Base-by-base conservation (phyloP, 2,329 filamentous ascomycete genomes). In the Arthrobotrys conoides region DNA sequence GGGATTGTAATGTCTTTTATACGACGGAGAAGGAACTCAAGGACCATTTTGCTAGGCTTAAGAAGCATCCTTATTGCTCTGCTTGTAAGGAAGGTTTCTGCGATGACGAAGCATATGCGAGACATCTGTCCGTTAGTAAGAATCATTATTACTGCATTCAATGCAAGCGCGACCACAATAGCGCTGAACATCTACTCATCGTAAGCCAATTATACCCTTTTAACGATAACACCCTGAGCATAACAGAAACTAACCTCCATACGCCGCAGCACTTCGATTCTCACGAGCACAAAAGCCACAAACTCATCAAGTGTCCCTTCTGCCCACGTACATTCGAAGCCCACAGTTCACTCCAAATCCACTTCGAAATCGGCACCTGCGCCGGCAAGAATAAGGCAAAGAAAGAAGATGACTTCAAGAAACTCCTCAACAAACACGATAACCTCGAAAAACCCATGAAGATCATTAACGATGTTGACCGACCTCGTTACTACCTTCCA, bases 1-100 rank as follows among this genome's bases (percentile, higher is more conserved):
- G 76, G 76, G 76, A 72, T 46, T 79, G 76, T 24, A 73, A 79
- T 53, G 76, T 79, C 3, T 79, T 79, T 24, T 79, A 79, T 36
- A 72, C 76, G 9, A 79, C 76, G 2, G 68, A 72, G 14, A 73
- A 79, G 38, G 76, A 79, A 18, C 76, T 79, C 14, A 72, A 73
- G 41, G 76, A 79, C 20, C 76, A 79, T 30, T 79, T 49, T 22
- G 64, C 63, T 5, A 38, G 76, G 30, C 63, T 72, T 6, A 73
- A 79, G 64, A 72, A 72, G 44, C 76, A 79, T 59, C 76, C 76
- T 6, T 79, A 68, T 14, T 79, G 76, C 36, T 73, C 76, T 1
- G 30, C 22, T 22, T 79, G 76, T 46, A 57, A 49, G 14, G 73
- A 77, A 30, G 67, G 67, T 14, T 77, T 67, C 30, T 66, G 38